Percentiles rank a stretch among this genome's conserved stretches.
phyloP scores from a whole-genome alignment of 202 grass and related monocot species.

The Hordeum pubiflorum region DNA sequence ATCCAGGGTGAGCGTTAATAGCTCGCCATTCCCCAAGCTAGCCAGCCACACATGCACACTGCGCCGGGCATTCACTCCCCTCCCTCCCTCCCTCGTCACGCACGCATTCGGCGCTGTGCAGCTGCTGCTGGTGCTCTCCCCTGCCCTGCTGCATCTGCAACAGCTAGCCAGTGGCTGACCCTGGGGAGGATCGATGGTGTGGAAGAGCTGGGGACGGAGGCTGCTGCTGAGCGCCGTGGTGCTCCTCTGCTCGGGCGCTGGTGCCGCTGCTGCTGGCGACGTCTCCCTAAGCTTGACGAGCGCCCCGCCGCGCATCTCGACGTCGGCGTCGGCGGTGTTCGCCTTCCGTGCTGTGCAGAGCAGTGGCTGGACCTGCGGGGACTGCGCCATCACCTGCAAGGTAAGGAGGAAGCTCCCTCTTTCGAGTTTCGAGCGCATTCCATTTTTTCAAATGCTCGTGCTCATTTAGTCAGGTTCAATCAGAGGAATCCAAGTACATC shows the following conservation, averaged over 20 bases:
- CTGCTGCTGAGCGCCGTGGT: neutral
- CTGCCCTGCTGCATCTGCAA: neutral
- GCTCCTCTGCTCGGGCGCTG: neutral
- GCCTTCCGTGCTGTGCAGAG: conserved; percentile 30
- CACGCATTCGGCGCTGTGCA: conserved; percentile 3
- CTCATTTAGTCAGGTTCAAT: neutral
- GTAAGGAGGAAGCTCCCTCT: neutral
- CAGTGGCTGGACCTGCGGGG: conserved; percentile 24
- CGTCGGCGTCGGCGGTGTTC: conserved; percentile 39
- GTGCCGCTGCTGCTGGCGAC: neutral
- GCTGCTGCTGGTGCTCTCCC: neutral
- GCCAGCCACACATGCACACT: neutral
- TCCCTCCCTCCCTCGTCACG: neutral
- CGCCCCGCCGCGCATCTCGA: conserved; percentile 35
- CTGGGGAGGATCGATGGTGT: conserved; percentile 14
- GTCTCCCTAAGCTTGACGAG: conserved; percentile 26
- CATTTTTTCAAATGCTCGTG: neutral
- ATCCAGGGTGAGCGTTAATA: neutral
- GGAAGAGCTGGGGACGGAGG: conserved; percentile 24
- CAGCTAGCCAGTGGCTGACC: neutral
- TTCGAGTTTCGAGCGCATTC: neutral
- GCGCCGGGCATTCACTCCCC: conserved; percentile 20
- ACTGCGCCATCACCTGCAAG: conserved; percentile 52
- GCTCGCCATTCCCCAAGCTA: neutral
- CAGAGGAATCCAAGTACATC: neutral